Base-by-base conservation (phyloP, 2,329 filamentous ascomycete species). In the Aspergillus arachidicola region DNA sequence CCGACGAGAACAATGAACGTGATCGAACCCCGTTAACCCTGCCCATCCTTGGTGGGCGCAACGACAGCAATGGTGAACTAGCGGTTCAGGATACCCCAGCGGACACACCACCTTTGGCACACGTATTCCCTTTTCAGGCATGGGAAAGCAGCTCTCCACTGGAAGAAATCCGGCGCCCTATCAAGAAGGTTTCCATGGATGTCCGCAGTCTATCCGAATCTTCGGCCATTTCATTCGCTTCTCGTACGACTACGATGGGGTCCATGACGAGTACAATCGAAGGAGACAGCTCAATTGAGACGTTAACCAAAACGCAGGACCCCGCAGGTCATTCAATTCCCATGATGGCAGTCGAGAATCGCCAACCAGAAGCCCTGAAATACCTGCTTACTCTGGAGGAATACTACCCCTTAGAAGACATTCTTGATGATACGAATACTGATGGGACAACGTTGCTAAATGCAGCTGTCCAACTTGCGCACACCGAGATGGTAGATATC, bases 121-220 rank as follows among this genome's bases (percentile, higher is more conserved):
- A 98, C 73, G 93, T 98, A 1, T 97, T 97, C 70, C 94, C 94
- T 0, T 98, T 97, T 66, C 91, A 96, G 74, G 86, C 85, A 60
- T 86, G 87, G 64, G 76, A 80, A 50, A 83, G 72, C 36, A 73
- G 76, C 3, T 80, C 82, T 23, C 75, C 80, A 6, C 76, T 77
- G 57, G 74, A 76, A 48, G 75, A 76, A 16, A 77, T 81, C 2
- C 73, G 79, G 5, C 87, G 87, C 62, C 86, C 85, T 68, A 80
- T 86, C 41, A 96, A 95, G 76, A 92, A 86, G 68, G 94, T 98
- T 0, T 92, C 93, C 0, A 91, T 97, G 91, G 93, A 97, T 73
- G 91, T 91, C 19, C 84, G 93, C 68, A 97, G 94, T 71, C 85
- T 96, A 76, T 97, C 94, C 7, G 93, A 89, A 68, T 91, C 90